Evolutionary conservation across 352 stramenopile species (phyloP), one percentile per base, ranked within the genome.

Genomic region (Ophiocytium majus): DNA sequence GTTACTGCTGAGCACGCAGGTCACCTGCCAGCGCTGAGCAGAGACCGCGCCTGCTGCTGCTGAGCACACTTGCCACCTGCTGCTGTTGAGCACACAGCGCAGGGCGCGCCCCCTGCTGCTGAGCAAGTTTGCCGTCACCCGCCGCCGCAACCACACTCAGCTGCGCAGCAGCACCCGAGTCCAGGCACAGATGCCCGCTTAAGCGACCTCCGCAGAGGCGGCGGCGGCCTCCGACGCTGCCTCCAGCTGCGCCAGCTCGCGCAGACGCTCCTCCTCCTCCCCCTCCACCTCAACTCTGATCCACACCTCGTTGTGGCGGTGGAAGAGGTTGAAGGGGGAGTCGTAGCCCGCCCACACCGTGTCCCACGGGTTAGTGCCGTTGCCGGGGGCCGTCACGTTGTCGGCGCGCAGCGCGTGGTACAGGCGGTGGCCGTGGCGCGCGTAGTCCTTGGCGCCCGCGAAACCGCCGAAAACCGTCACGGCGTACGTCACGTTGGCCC

Each of bases 251-350:
- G 5, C 5, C 43, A 14, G 5, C 5, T 57, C 14, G 5, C 43
- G 14, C 43, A 57, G 43, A 5, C 5, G 43, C 43, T 57, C 43
- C 43, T 57, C 43, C 75, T 81, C 75, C 75, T 81, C 28, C 5
- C 23, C 36, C 76, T 81, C 76, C 14, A 23, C 10, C 0, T 81
- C 0, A 63, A 85, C 74, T 10, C 71, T 28, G 0, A 87, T 36
- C 84, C 84, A 87, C 10, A 86, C 80, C 49, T 87, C 84, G 50
- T 87, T 87, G 82, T 87, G 84, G 14, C 84, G 37, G 75, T 84
- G 31, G 50, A 87, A 85, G 33, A 86, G 66, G 50, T 82, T 66
- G 63, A 87, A 87, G n/a, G 84, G 84, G 32, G 36, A 83, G 82
- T 87, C 84, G 34, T 87, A 87, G 19, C 35, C 23, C 32, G 84